Evolutionary conservation across 345 rosid species (phyloP).

Genomic region (Eucalyptus pauciflora): DNA sequence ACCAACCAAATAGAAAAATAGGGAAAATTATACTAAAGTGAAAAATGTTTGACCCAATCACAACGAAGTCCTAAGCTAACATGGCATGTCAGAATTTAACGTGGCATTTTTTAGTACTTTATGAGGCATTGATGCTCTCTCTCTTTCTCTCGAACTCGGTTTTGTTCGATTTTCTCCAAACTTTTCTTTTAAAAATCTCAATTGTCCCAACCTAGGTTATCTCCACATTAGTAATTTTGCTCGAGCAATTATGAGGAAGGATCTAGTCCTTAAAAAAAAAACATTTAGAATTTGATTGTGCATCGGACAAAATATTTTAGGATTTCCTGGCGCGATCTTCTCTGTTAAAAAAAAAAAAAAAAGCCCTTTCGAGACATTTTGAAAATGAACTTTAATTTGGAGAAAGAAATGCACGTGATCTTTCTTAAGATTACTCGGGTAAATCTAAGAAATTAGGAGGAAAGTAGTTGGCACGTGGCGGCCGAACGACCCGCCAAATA

Average conservation of each 20-base stretch:
- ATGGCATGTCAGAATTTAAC: background rate
- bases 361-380: background rate
- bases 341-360: too few relatives aligned
- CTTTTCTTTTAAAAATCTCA: background rate
- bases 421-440: too few relatives aligned
- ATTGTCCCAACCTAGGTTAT: background rate
- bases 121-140: background rate
- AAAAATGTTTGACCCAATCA: background rate
- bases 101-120: background rate
- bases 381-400: too few relatives aligned
- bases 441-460: too few relatives aligned
- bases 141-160: background rate
- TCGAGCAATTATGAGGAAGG: background rate
- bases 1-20: background rate
- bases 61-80: background rate
- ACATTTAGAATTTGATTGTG: background rate
- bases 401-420: background rate
- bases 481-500: background rate
- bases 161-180: background rate
- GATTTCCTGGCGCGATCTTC: background rate
- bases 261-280: background rate
- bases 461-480: background rate
- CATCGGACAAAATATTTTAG: background rate
- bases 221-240: background rate
- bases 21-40: background rate